Percentiles rank a stretch among this genome's conserved stretches.
Evolutionary conservation across 129 eudicot genomes (phyloP).

Genomic region (Saussurea involucrata): DNA sequence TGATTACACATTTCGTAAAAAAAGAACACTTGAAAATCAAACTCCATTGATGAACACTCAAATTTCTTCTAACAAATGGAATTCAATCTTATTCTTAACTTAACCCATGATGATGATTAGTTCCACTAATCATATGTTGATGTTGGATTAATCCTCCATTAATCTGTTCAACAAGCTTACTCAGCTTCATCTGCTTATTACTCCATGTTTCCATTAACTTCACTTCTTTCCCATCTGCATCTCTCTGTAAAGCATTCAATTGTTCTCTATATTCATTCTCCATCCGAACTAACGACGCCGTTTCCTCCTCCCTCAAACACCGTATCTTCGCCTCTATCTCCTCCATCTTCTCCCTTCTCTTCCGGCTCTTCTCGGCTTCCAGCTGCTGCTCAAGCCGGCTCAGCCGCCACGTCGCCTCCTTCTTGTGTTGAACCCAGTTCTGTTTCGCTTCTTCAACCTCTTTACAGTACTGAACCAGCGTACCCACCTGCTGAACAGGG

Average conservation of each 20-base stretch:
- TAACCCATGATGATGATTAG: slow-evolving; percentile 27
- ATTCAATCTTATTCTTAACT: not conserved
- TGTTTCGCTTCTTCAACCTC: slow-evolving; percentile 62
- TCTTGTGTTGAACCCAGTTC: slow-evolving; percentile 60
- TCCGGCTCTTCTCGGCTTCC: slow-evolving; percentile 53
- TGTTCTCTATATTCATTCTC: slow-evolving; percentile 58
- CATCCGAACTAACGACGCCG: slow-evolving; percentile 41
- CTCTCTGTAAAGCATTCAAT: slow-evolving; percentile 50
- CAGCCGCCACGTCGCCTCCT: slow-evolving; percentile 69
- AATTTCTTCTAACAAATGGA: slow-evolving; percentile 11
- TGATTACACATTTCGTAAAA: slow-evolving; percentile 25
- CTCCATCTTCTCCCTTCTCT: slow-evolving; percentile 53
- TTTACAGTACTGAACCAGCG: slow-evolving; percentile 44
- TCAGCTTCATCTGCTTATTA: slow-evolving; percentile 46
- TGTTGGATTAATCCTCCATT: slow-evolving; percentile 37
- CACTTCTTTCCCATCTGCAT: slow-evolving; percentile 54
- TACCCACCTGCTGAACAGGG: slow-evolving; percentile 49
- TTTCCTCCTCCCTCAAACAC: slow-evolving; percentile 53
- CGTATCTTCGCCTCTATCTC: slow-evolving; percentile 55
- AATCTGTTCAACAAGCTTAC: slow-evolving; percentile 45
- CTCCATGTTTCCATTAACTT: slow-evolving; percentile 60
- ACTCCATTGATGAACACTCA: slow-evolving; percentile 24
- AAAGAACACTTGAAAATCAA: not conserved
- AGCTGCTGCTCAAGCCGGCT: slow-evolving; percentile 63
- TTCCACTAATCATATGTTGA: slow-evolving; percentile 32